Evolutionary conservation across 2,329 filamentous ascomycete species (phyloP).

Genomic region (Diaporthe aspalathi): DNA sequence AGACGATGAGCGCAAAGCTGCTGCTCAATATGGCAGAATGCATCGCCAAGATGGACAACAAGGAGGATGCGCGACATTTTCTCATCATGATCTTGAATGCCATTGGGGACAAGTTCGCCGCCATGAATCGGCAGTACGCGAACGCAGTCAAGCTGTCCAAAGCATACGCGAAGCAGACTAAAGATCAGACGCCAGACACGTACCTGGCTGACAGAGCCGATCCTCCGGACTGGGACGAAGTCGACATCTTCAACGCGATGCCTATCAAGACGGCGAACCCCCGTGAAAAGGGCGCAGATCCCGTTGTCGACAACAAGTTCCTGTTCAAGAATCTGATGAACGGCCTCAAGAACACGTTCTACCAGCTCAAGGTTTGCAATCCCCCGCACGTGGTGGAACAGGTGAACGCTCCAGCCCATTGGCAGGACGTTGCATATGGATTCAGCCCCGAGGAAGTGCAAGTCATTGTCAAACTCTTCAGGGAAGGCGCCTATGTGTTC

Average conservation of each 20-base stretch:
- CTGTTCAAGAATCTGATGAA: slow-evolving; percentile 97
- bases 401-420: slow-evolving; percentile 84
- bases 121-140: slow-evolving; percentile 96
- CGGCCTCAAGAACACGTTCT: slow-evolving; percentile 95
- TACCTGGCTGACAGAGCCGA: slow-evolving; percentile 86
- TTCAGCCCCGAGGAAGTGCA: slow-evolving; percentile 98
- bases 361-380: slow-evolving; percentile 92
- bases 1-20: slow-evolving; percentile 99
- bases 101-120: slow-evolving; percentile 96
- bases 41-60: slow-evolving; percentile 93
- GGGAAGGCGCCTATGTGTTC: slow-evolving; percentile 95
- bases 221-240: slow-evolving; percentile 95
- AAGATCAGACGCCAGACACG: slow-evolving; percentile 73
- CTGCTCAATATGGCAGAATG: slow-evolving; percentile 98
- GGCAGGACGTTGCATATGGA: slow-evolving; percentile 94
- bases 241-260: slow-evolving; percentile 95
- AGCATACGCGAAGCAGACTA: slow-evolving; percentile 77
- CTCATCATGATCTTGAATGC: slow-evolving; percentile 97
- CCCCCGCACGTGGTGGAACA: slow-evolving; percentile 77
- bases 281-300: slow-evolving; percentile 87
- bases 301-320: slow-evolving; percentile 97
- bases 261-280: slow-evolving; percentile 96
- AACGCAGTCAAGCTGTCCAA: slow-evolving; percentile 95
- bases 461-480: slow-evolving; percentile 96
- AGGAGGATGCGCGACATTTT: slow-evolving; percentile 93